Evolutionary conservation across 2,329 filamentous ascomycete species (phyloP).

Genomic region (Neofusicoccum ribis): DNA sequence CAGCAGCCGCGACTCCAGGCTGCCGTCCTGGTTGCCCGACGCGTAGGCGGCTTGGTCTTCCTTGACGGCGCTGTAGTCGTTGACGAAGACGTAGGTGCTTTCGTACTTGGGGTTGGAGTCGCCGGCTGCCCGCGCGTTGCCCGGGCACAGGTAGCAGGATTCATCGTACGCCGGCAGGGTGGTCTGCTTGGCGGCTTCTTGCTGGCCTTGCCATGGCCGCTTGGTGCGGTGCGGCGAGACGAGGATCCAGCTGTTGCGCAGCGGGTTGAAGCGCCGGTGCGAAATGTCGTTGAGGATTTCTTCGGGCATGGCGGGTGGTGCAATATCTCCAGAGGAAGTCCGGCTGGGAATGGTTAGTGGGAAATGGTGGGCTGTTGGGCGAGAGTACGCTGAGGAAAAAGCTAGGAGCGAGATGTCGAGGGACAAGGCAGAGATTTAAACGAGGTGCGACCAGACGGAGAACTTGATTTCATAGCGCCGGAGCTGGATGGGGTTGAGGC

Average conservation of each 20-base stretch:
- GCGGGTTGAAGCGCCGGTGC: slow-evolving; percentile 88
- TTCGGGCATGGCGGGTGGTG: slow-evolving; percentile 44
- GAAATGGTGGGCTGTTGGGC: background rate
- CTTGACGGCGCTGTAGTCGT: slow-evolving; percentile 96
- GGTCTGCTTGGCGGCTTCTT: slow-evolving; percentile 50
- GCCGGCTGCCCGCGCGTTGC: slow-evolving; percentile 85
- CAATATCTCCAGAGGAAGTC: background rate
- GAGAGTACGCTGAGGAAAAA: background rate
- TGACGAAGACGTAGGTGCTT: slow-evolving; percentile 90
- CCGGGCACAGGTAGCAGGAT: slow-evolving; percentile 87
- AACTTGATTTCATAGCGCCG: slow-evolving; percentile 12
- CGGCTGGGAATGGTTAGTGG: background rate
- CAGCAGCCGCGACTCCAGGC: slow-evolving; percentile 72
- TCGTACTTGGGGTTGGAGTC: slow-evolving; percentile 84
- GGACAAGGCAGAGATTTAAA: background rate
- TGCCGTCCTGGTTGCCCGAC: slow-evolving; percentile 50
- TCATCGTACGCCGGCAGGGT: slow-evolving; percentile 75
- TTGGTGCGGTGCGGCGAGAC: slow-evolving; percentile 97
- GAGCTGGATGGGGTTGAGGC: slow-evolving; percentile 7
- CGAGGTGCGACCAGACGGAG: background rate
- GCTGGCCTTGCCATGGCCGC: slow-evolving; percentile 83
- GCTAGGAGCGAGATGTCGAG: background rate
- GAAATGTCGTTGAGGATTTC: slow-evolving; percentile 85
- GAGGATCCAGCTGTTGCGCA: slow-evolving; percentile 87
- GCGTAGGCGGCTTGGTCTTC: slow-evolving; percentile 83